Evolutionary conservation across 2,329 filamentous ascomycete genomes (phyloP).

Genomic region (Colletotrichum liriopes): DNA sequence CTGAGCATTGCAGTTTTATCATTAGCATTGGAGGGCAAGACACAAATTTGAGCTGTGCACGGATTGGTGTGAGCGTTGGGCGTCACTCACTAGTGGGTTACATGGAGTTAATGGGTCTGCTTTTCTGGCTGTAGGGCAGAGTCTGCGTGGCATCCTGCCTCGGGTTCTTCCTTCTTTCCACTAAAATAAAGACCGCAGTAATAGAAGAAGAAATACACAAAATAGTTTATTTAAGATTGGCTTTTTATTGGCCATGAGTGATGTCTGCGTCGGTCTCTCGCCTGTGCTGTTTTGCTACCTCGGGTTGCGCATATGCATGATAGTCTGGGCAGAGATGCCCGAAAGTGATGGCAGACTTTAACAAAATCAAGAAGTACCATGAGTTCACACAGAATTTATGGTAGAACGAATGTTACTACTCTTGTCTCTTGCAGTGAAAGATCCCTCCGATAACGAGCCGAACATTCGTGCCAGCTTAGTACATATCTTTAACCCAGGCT

Average conservation of each 20-base stretch:
- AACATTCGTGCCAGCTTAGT: background rate
- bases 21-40: background rate
- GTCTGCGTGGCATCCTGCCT: background rate
- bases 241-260: background rate
- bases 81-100: background rate
- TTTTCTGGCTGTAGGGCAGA: background rate
- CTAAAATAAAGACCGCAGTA: no score
- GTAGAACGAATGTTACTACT: no score
- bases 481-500: background rate
- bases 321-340: background rate
- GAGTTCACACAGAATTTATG: fast-evolving
- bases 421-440: background rate
- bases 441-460: background rate
- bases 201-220: no score
- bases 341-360: background rate
- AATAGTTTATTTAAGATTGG: background rate
- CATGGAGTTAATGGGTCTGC: background rate
- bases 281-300: background rate
- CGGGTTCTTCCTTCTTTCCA: no score
- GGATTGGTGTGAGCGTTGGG: background rate
- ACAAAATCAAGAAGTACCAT: background rate
- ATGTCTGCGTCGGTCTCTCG: background rate
- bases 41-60: no score
- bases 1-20: background rate
- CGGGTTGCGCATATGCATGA: background rate